A percentile compares a stretch with the other conserved stretches of the same genome.
phyloP scores from a whole-genome alignment of 805 yeast genomes.

The Starmerella geochares region DNA sequence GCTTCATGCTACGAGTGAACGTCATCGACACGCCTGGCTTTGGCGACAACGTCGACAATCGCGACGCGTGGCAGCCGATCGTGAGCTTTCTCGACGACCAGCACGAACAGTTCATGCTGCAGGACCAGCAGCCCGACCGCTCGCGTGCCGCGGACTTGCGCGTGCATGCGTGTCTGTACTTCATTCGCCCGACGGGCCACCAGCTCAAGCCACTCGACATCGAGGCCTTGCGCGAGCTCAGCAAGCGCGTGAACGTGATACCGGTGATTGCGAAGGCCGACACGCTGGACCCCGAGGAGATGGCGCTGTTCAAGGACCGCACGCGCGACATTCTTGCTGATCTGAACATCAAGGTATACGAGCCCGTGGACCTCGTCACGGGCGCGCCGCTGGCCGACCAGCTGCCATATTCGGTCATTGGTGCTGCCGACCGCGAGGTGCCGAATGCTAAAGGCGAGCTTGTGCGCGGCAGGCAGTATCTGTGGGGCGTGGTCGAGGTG shows the following conservation, averaged over 20 bases:
- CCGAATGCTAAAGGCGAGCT: conserved; percentile 37
- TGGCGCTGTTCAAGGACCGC: conserved; percentile 43
- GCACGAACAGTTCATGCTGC: conserved; percentile 55
- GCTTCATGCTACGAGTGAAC: conserved; percentile 49
- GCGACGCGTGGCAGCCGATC: conserved; percentile 56
- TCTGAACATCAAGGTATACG: conserved; percentile 49
- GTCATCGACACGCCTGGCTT: conserved; percentile 70
- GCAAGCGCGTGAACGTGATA: conserved; percentile 64
- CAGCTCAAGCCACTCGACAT: conserved; percentile 59
- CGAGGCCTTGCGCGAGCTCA: conserved; percentile 58
- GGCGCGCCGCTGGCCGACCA: conserved; percentile 30
- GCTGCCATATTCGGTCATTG: conserved; percentile 64
- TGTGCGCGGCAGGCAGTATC: conserved; percentile 66
- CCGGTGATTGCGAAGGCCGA: conserved; percentile 80
- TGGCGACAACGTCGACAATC: conserved; percentile 59
- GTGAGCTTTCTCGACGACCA: conserved; percentile 71
- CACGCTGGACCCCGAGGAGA: conserved; percentile 50
- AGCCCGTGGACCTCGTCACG: conserved; percentile 34
- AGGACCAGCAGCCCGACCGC: conserved; percentile 67
- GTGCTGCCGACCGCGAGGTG: conserved; percentile 44
- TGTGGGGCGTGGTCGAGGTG: conserved; percentile 81
- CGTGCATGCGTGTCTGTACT: conserved; percentile 78
- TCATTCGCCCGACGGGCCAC: conserved; percentile 59
- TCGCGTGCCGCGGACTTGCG: conserved; percentile 47
- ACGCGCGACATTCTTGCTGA: conserved; percentile 43